Percentiles rank a stretch among this genome's conserved stretches.
These are phyloP conservation scores for Erysimum cheiranthoides DNA, from an alignment of 345 rosid species.

Conservation along the genomic window DNA sequence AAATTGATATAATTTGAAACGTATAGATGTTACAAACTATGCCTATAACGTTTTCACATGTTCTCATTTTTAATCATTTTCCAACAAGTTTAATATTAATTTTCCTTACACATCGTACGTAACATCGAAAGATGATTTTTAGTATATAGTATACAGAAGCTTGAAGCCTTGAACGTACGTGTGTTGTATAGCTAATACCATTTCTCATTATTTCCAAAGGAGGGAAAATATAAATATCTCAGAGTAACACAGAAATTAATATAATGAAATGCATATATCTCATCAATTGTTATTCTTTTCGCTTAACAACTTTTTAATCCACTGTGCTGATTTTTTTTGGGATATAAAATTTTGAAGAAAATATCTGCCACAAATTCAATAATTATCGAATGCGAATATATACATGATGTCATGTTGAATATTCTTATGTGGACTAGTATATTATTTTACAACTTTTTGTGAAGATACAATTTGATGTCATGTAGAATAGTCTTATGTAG, in stretches of 20 bases:
- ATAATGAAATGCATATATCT: not conserved
- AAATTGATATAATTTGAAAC: not conserved
- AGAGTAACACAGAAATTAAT: slow-evolving; percentile 1
- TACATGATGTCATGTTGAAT: too few relatives aligned
- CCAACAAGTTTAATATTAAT: not conserved
- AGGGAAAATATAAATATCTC: slow-evolving; percentile 11
- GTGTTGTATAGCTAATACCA: not conserved
- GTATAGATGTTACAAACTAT: not conserved
- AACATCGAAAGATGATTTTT: not conserved
- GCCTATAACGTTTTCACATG: not conserved
- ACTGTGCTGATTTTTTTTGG: slow-evolving; percentile 45
- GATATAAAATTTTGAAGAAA: too few relatives aligned
- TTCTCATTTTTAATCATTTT: not conserved
- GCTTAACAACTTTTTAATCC: slow-evolving; percentile 37
- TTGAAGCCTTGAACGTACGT: not conserved
- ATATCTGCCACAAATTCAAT: too few relatives aligned
- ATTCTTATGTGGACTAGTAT: too few relatives aligned
- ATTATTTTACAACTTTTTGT: too few relatives aligned
- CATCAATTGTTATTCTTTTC: slow-evolving; percentile 36
- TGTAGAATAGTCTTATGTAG: too few relatives aligned
- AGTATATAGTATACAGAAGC: not conserved
- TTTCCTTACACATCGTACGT: not conserved
- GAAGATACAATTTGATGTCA: too few relatives aligned
- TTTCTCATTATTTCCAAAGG: slow-evolving; percentile 34
- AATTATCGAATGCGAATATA: too few relatives aligned